phyloP scores from a whole-genome alignment of 768 basidiomycete species.

The Xerocomellus dryophilus region DNA sequence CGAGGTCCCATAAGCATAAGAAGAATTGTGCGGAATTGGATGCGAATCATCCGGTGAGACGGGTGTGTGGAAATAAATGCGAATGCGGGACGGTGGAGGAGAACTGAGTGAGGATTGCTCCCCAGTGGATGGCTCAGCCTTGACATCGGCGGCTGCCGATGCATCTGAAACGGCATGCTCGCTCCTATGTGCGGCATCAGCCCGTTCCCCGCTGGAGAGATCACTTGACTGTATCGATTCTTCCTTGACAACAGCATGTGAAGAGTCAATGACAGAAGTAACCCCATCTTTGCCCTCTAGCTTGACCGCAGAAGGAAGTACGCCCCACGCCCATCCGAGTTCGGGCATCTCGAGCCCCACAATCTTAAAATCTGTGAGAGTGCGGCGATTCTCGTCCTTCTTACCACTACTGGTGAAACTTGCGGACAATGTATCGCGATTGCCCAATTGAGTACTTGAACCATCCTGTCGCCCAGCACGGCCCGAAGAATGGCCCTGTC shows the following conservation, averaged over 20 bases:
- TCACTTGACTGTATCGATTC: constrained; percentile 25
- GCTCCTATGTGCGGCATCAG: constrained; percentile 17
- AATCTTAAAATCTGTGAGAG: constrained; percentile 98
- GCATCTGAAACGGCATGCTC: constrained; percentile 27
- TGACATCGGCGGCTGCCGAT: constrained; percentile 32
- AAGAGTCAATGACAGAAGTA: constrained; percentile 31
- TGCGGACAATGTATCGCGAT: constrained; percentile 49
- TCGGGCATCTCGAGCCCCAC: constrained; percentile 83
- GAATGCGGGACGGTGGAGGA: constrained; percentile 74
- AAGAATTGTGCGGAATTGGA: constrained; percentile 63
- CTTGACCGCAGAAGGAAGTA: constrained; percentile 41
- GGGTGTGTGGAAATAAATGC: constrained; percentile 91
- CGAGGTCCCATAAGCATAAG: constrained; percentile 37
- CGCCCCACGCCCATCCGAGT: constrained; percentile 86
- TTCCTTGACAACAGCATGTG: constrained; percentile 32
- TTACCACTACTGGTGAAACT: constrained; percentile 57
- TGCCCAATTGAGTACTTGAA: constrained; percentile 34
- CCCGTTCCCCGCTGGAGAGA: constrained; percentile 19
- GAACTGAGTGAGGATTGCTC: constrained; percentile 34
- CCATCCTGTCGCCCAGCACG: constrained; percentile 42
- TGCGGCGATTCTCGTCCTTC: constrained; percentile 85
- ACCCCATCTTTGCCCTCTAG: constrained; percentile 37
- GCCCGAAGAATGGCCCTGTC: constrained; percentile 48
- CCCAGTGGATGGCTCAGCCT: constrained; percentile 26
- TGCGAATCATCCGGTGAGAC: constrained; percentile 78